Base-by-base conservation (phyloP, 139 green algal species). In the Picochlorum sp. region DNA sequence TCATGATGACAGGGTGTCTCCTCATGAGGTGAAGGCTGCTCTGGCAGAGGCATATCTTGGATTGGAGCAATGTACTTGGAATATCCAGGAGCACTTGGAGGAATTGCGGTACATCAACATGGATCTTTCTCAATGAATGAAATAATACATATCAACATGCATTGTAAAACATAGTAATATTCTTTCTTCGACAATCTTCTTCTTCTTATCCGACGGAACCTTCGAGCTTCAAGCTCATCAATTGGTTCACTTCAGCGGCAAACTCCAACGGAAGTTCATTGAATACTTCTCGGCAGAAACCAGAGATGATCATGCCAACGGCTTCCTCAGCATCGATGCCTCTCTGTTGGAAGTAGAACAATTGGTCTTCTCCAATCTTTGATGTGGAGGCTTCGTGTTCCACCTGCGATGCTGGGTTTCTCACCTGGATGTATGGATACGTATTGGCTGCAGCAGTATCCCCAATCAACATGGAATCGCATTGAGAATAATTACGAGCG, bases 331-430 rank as follows among this genome's bases (percentile, higher is more conserved):
- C 34, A 20, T 86, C 81, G 30, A 99, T 87, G 44, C 94, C 94
- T 4, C 94, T 75, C 81, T 98, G 91, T 80, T 97, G 92, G 77
- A 98, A 98, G 82, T 99, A 99, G 66, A 99, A 99, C 34, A 99
- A 82, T 86, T 99, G 94, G 69, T 99, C 94, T 78, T 98, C 94
- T 2, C 92, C 90, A 57, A 99, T 98, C 85, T 99, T 99, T 66
- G 65, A 86, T 30, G 94, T 99, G 52, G 63, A 85, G 1, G 94
- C 94, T 78, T 99, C 94, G 67, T 99, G 94, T 85, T 99, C 94
- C 37, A 99, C 94, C 5, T 81, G 70, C 8, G 92, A 88, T 9
- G 72, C 82, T 3, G 92, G 91, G 47, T 98, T 77, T 7, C 88
- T 84, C 60, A 99, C 94, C 85, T 95, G 69, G 64, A 99, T 98